Conservation (phyloP, 1,284 basidiomycete genomes). For the Amylostereum chailletii region DNA sequence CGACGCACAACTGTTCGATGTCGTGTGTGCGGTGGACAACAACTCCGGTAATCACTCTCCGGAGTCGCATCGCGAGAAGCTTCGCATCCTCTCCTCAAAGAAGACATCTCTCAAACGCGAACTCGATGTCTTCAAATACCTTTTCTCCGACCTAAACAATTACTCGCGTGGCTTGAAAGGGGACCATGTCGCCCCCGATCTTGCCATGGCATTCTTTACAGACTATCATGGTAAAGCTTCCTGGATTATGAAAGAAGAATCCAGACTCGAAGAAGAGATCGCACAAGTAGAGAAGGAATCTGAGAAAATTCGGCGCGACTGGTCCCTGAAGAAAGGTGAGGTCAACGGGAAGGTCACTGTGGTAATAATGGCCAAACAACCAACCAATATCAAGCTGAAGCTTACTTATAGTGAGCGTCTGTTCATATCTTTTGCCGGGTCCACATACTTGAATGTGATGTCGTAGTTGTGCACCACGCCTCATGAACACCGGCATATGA, state of each 20-base stretch:
- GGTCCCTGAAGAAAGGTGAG: conserved; percentile 25
- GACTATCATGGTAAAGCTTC: conserved; percentile 18
- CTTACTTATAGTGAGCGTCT: conserved; percentile 44
- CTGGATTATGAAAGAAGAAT: conserved; percentile 25
- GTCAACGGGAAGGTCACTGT: conserved; percentile 27
- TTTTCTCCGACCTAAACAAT: conserved; percentile 29
- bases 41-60: conserved; percentile 11
- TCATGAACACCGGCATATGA: conserved; percentile 50
- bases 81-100: conserved; percentile 26
- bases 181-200: conserved; percentile 25
- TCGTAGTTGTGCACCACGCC: conserved; percentile 39
- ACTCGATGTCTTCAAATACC: conserved; percentile 28
- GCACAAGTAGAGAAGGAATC: conserved; percentile 31
- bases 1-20: conserved; percentile 37
- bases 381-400: conserved; percentile 31
- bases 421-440: background rate
- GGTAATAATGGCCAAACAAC: conserved; percentile 27
- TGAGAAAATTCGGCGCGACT: conserved; percentile 22
- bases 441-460: background rate
- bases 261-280: conserved; percentile 31
- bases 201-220: conserved; percentile 27
- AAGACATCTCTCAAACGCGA: conserved; percentile 26
- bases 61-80: conserved; percentile 20
- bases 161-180: conserved; percentile 36
- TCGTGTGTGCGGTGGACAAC: conserved; percentile 30